phyloP scores from a whole-genome alignment of 1,139 yeast species.

The Geotrichum australiense region DNA sequence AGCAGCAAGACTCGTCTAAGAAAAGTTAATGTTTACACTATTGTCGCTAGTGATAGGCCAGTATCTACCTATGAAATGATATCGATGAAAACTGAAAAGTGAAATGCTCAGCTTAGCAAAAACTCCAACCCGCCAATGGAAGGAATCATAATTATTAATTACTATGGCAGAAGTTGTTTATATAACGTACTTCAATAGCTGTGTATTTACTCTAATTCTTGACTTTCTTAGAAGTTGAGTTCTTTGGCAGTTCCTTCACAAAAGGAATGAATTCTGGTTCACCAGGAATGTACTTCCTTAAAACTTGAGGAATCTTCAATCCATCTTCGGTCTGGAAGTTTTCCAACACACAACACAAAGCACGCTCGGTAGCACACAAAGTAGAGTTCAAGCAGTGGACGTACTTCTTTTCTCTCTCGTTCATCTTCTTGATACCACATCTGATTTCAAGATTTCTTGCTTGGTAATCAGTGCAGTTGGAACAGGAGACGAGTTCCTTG shows the following conservation, averaged over 20 bases:
- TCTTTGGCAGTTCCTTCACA: constrained; percentile 87
- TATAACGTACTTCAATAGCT: no score
- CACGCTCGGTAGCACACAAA: constrained; percentile 95
- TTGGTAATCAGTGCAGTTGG: constrained; percentile 99
- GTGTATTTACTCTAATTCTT: constrained; percentile 8
- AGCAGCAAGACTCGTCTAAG: no score
- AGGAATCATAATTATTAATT: no score
- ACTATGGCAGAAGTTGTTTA: no score
- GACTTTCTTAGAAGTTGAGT: constrained; percentile 27
- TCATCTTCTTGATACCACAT: constrained; percentile 95
- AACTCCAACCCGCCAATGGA: no score
- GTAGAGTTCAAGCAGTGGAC: constrained; percentile 98
- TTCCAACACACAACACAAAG: constrained; percentile 92
- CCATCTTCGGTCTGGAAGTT: constrained; percentile 98
- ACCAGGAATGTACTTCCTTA: constrained; percentile 94
- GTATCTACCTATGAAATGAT: no score
- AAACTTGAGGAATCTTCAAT: constrained; percentile 84
- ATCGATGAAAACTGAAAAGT: no score
- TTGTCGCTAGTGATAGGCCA: no score
- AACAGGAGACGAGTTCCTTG: constrained; percentile 96
- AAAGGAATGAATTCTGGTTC: constrained; percentile 95
- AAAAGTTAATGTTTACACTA: no score
- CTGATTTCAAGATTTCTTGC: constrained; percentile 97
- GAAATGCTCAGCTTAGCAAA: no score
- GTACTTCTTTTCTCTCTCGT: constrained; percentile 93